Evolutionary conservation across 2,329 filamentous ascomycete genomes (phyloP).

Genomic region (Fusarium sp.): DNA sequence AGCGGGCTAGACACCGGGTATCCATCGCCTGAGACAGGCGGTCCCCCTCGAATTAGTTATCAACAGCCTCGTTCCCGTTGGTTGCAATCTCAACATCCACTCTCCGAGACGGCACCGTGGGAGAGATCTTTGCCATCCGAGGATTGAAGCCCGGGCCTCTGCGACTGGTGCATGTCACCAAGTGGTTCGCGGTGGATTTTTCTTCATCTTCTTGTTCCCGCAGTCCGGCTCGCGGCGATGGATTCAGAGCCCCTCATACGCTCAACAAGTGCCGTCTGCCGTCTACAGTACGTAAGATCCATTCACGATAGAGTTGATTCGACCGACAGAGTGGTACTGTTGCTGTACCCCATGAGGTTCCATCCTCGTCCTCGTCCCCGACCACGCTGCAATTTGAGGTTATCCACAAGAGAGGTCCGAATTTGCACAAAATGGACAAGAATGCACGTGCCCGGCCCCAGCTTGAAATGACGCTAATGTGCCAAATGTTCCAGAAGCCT

Average conservation of each 20-base stretch:
- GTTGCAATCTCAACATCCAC: slow-evolving; percentile 16
- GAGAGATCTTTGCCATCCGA: slow-evolving; percentile 29
- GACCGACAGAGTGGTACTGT: slow-evolving; percentile 21
- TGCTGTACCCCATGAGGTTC: slow-evolving; percentile 6
- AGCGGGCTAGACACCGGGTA: slow-evolving; percentile 5
- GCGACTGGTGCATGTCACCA: slow-evolving; percentile 29
- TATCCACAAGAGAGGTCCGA: slow-evolving; percentile 12
- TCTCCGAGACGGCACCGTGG: slow-evolving; percentile 7
- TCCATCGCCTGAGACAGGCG: slow-evolving; percentile 32
- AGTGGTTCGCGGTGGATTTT: slow-evolving; percentile 37
- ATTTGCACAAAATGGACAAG: slow-evolving; percentile 41
- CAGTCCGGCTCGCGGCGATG: slow-evolving; percentile 36
- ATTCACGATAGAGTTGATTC: neutral
- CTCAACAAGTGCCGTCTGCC: slow-evolving; percentile 15
- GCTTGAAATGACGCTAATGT: slow-evolving; percentile 17
- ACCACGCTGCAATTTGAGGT: slow-evolving; percentile 37
- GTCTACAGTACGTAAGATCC: slow-evolving; percentile 22
- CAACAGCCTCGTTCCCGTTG: slow-evolving; percentile 33
- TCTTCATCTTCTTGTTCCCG: slow-evolving; percentile 26
- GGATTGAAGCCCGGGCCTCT: slow-evolving; percentile 22
- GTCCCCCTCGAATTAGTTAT: slow-evolving; percentile 35
- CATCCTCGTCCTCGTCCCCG: slow-evolving; percentile 39
- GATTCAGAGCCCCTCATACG: slow-evolving; percentile 31
- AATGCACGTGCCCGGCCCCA: slow-evolving; percentile 35
- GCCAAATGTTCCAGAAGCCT: slow-evolving; percentile 41